Conservation (phyloP, 2,329 filamentous ascomycete genomes). For the Ciborinia camelliae region DNA sequence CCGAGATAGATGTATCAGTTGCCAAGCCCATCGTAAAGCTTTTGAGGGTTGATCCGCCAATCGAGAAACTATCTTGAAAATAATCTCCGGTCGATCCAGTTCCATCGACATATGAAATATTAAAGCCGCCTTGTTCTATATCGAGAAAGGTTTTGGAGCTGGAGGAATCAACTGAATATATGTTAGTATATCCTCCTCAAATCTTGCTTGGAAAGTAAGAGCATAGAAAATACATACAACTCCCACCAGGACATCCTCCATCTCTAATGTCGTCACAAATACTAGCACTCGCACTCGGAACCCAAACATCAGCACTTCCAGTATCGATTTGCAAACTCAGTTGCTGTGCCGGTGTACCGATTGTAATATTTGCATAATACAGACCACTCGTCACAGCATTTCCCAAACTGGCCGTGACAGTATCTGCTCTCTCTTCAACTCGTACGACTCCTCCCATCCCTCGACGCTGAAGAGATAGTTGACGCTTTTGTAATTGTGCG, state of each 20-base stretch:
- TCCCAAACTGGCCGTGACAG: constrained; percentile 26
- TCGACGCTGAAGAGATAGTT: constrained; percentile 13
- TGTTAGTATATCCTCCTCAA: constrained; percentile 1
- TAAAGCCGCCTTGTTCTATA: constrained; percentile 46
- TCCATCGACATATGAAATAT: constrained; percentile 59
- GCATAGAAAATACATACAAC: constrained; percentile 43
- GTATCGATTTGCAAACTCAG: constrained; percentile 58
- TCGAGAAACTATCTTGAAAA: constrained; percentile 53
- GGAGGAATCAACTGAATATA: constrained; percentile 45
- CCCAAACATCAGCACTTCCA: constrained; percentile 61
- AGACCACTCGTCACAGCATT: constrained; percentile 55
- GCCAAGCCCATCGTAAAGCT: constrained; percentile 56
- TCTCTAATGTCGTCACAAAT: constrained; percentile 33
- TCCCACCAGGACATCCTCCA: constrained; percentile 45
- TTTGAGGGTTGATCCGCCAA: constrained; percentile 49
- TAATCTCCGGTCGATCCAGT: constrained; percentile 55
- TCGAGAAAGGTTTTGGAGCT: constrained; percentile 49
- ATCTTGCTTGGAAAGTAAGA: not conserved
- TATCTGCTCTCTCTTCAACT: constrained; percentile 21
- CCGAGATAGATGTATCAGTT: constrained; percentile 46
- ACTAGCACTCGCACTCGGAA: constrained; percentile 41
- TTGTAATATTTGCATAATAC: constrained; percentile 47
- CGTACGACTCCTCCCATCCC: constrained; percentile 16
- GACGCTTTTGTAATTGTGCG: constrained; percentile 28
- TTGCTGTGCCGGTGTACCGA: constrained; percentile 57